Evolutionary conservation across 441 rosid species (phyloP).

Genomic region (Brassica hybrid): DNA sequence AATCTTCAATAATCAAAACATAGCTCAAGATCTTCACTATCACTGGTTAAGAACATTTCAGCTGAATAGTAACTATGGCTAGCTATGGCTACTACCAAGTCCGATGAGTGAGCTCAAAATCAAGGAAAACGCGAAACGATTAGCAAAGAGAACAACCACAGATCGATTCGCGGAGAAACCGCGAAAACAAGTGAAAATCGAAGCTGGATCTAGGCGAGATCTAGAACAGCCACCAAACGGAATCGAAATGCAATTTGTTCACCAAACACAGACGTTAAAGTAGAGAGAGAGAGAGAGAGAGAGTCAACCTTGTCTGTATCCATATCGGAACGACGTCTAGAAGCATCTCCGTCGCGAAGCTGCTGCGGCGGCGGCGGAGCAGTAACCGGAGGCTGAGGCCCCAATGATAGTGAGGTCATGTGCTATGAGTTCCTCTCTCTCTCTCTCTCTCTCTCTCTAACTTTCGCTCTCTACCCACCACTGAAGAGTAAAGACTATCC

Average conservation of each 20-base stretch:
- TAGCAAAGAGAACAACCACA: conserved; percentile 12
- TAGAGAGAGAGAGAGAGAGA: conserved; percentile 6
- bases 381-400: conserved; percentile 49
- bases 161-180: conserved; percentile 33
- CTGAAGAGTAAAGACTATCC: conserved; percentile 30
- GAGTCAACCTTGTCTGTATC: conserved; percentile 58
- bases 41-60: neutral
- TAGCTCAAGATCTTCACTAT: conserved; percentile 25
- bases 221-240: conserved; percentile 23
- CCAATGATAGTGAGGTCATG: conserved; percentile 60
- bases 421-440: no score
- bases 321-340: conserved; percentile 49
- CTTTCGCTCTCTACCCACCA: conserved; percentile 20
- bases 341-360: conserved; percentile 46
- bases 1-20: no score
- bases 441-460: conserved; percentile 42
- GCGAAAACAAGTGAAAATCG: neutral
- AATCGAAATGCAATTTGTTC: conserved; percentile 11
- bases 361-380: conserved; percentile 44
- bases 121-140: neutral
- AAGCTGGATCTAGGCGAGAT: conserved; percentile 50
- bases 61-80: neutral
- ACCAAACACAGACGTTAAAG: conserved; percentile 19
- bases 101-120: neutral
- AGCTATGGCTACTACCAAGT: conserved; percentile 19